A percentile compares a stretch with the other conserved stretches of the same genome.
phyloP scores from a whole-genome alignment of 2,329 filamentous ascomycete species.

The Bipolaris cookei region DNA sequence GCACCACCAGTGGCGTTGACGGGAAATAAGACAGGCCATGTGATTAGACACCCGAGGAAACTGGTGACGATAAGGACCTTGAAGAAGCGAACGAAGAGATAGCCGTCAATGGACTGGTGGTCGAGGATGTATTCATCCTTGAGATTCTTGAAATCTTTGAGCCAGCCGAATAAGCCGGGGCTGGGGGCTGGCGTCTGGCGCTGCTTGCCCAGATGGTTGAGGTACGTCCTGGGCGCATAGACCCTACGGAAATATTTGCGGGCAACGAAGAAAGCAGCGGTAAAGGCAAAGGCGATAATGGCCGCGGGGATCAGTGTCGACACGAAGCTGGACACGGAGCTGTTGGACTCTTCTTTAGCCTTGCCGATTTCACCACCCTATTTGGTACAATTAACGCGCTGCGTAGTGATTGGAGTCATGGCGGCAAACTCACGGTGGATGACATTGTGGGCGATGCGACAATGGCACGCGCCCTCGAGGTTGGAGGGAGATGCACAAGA shows the following conservation, averaged over 20 bases:
- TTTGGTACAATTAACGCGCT: constrained; percentile 14
- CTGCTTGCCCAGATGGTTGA: constrained; percentile 51
- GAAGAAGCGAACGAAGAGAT: constrained; percentile 56
- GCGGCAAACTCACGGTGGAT: constrained; percentile 22
- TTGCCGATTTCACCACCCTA: constrained; percentile 32
- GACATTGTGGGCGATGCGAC: constrained; percentile 30
- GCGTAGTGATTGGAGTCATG: neutral
- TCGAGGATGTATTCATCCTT: constrained; percentile 55
- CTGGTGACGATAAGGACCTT: constrained; percentile 53
- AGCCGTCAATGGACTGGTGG: constrained; percentile 58
- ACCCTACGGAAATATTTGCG: constrained; percentile 52
- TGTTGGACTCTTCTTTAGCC: constrained; percentile 45
- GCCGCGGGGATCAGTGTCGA: constrained; percentile 44
- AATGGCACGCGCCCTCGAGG: constrained; percentile 15
- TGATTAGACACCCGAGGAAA: constrained; percentile 52
- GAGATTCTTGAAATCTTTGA: constrained; percentile 54
- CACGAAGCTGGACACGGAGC: constrained; percentile 54
- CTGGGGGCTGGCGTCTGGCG: constrained; percentile 56
- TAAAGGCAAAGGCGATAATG: constrained; percentile 38
- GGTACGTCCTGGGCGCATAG: constrained; percentile 56
- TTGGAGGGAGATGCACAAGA: constrained; percentile 4
- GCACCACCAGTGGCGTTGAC: constrained; percentile 54
- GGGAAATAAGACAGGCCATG: constrained; percentile 56
- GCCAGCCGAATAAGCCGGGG: constrained; percentile 60
- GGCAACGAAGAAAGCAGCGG: constrained; percentile 52